Evolutionary conservation across 768 basidiomycete species (phyloP).

Genomic region (Exsudoporus frostii): DNA sequence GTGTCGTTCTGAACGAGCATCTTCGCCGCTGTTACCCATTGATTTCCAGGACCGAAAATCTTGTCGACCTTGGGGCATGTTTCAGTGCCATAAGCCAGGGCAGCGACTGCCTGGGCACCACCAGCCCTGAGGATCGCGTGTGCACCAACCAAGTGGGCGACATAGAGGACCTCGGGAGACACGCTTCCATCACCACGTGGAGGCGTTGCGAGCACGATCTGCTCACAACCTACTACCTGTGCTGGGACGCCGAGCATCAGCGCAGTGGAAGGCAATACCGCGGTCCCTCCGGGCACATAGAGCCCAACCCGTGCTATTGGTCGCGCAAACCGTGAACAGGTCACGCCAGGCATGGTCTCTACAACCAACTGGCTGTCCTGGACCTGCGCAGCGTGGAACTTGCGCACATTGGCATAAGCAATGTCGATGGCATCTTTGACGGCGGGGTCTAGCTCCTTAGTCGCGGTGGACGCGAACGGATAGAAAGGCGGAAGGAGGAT

Average conservation of each 20-base stretch:
- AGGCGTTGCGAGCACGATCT: constrained; percentile 94
- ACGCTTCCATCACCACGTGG: constrained; percentile 89
- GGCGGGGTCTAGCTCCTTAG: constrained; percentile 54
- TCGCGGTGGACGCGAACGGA: constrained; percentile 40
- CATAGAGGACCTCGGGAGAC: constrained; percentile 97
- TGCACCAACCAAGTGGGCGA: constrained; percentile 87
- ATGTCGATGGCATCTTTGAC: constrained; percentile 82
- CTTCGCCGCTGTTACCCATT: constrained; percentile 99
- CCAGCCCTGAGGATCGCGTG: constrained; percentile 91
- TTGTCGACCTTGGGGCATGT: constrained; percentile 98
- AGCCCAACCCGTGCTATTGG: constrained; percentile 95
- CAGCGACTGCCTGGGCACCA: constrained; percentile 94
- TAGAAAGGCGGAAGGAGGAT: constrained; percentile 77
- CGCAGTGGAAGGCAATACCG: constrained; percentile 92
- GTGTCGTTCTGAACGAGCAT: constrained; percentile 99
- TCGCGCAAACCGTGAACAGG: constrained; percentile 91
- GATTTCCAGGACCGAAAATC: constrained; percentile 98
- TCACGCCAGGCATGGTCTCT: constrained; percentile 97
- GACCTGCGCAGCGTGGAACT: constrained; percentile 90
- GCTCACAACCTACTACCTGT: constrained; percentile 91
- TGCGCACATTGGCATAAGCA: constrained; percentile 88
- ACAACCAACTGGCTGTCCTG: constrained; percentile 69
- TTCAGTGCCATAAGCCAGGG: constrained; percentile 94
- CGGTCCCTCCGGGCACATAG: constrained; percentile 97
- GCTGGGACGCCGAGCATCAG: constrained; percentile 98